phyloP scores from a whole-genome alignment of 805 yeast genomes.

The Kazachstania viticola region DNA sequence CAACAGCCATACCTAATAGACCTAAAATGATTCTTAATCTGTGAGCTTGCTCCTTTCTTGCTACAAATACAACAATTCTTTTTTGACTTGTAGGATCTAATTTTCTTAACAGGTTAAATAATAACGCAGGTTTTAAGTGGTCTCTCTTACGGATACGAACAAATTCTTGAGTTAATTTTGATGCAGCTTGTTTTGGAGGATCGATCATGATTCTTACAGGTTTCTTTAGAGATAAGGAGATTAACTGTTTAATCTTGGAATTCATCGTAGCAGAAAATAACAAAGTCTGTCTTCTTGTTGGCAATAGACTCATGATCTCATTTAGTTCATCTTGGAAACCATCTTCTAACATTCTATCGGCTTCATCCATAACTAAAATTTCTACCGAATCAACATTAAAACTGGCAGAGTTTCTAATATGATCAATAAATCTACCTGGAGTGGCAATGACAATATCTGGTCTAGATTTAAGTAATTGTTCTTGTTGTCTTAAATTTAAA shows the following conservation, averaged over 20 bases:
- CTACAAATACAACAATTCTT: conserved; percentile 80
- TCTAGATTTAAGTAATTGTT: conserved; percentile 79
- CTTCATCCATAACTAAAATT: conserved; percentile 90
- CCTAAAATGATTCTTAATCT: conserved; percentile 67
- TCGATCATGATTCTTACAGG: conserved; percentile 95
- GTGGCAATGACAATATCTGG: conserved; percentile 97
- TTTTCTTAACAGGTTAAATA: conserved; percentile 58
- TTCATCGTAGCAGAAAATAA: conserved; percentile 98
- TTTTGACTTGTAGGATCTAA: conserved; percentile 51
- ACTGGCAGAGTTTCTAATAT: conserved; percentile 86
- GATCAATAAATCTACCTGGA: conserved; percentile 98
- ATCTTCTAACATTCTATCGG: conserved; percentile 98
- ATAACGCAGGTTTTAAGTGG: conserved; percentile 66
- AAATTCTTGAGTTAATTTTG: conserved; percentile 85
- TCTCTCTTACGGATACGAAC: conserved; percentile 91
- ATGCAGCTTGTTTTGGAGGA: conserved; percentile 90
- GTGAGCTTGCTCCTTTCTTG: conserved; percentile 88
- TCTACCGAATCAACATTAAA: conserved; percentile 87
- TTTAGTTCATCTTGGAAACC: conserved; percentile 94
- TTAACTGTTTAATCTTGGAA: conserved; percentile 76
- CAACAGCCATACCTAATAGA: conserved; percentile 61
- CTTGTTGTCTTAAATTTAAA: conserved; percentile 87
- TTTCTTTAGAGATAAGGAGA: conserved; percentile 74
- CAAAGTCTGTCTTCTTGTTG: conserved; percentile 85
- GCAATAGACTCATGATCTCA: conserved; percentile 78